These are phyloP conservation scores for Fusarium sp. DNA, from an alignment of 2,329 filamentous ascomycete species.

Conservation along the genomic window DNA sequence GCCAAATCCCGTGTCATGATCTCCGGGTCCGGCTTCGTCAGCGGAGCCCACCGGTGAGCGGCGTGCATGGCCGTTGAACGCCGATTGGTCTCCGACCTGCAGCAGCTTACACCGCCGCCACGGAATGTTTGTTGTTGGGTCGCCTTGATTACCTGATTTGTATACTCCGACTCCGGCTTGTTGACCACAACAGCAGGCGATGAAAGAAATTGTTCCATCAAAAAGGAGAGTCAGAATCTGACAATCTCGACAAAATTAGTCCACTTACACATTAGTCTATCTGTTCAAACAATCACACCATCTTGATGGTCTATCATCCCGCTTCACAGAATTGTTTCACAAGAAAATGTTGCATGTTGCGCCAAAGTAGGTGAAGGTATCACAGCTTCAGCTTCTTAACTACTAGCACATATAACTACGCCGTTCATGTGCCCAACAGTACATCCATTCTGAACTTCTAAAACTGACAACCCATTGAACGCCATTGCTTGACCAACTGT, in stretches of 20 bases:
- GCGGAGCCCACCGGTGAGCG: constrained; percentile 41
- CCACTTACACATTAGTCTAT: neutral
- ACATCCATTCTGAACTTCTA: constrained; percentile 28
- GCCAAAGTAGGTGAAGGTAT: constrained; percentile 9
- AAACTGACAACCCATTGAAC: constrained; percentile 23
- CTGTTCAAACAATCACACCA: neutral
- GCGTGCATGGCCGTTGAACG: constrained; percentile 36
- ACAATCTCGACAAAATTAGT: neutral
- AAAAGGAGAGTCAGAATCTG: neutral
- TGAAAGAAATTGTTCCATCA: neutral
- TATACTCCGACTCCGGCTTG: constrained; percentile 20
- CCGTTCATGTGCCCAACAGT: constrained; percentile 4
- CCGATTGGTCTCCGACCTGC: constrained; percentile 39
- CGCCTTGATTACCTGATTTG: constrained; percentile 30
- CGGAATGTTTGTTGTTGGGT: constrained; percentile 13
- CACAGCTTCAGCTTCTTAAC: constrained; percentile 15
- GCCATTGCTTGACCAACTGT: constrained; percentile 18
- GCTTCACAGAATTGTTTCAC: neutral
- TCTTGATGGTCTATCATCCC: neutral
- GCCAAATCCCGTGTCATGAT: constrained; percentile 29
- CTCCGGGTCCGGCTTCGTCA: constrained; percentile 41
- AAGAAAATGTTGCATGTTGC: neutral
- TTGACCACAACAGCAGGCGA: neutral
- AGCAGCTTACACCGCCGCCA: constrained; percentile 17
- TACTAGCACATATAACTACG: constrained; percentile 1